phyloP scores from a whole-genome alignment of 2,329 filamentous ascomycete genomes.

The Penicillium sp. region DNA sequence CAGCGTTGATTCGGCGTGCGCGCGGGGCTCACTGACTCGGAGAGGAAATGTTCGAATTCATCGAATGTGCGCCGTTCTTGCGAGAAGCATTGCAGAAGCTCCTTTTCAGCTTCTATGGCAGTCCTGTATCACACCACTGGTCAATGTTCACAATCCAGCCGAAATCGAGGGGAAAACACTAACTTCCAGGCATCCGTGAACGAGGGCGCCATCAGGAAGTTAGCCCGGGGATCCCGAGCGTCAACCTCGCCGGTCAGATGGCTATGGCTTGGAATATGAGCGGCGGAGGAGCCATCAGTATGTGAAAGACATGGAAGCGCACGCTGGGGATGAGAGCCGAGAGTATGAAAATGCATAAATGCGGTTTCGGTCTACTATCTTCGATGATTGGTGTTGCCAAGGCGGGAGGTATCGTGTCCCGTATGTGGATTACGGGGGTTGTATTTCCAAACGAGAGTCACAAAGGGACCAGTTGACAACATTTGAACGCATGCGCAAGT shows the following conservation, averaged over 20 bases:
- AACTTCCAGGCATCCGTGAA: constrained; percentile 55
- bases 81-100: constrained; percentile 49
- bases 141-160: constrained; percentile 16
- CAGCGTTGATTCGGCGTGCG: constrained; percentile 7
- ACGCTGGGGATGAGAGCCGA: constrained; percentile 4
- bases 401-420: constrained; percentile 8
- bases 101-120: constrained; percentile 48
- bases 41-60: constrained; percentile 48
- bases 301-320: constrained; percentile 4
- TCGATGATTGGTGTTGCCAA: constrained; percentile 11
- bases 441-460: neutral
- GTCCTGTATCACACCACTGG: constrained; percentile 24
- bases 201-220: constrained; percentile 44
- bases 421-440: neutral
- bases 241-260: constrained; percentile 57
- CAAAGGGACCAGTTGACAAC: neutral
- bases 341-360: constrained; percentile 16
- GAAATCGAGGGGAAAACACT: constrained; percentile 26
- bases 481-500: neutral
- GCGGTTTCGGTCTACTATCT: neutral
- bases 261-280: constrained; percentile 52
- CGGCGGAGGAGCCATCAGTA: constrained; percentile 56
- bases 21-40: constrained; percentile 34
- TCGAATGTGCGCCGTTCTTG: constrained; percentile 51
- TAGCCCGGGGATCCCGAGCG: constrained; percentile 48